Percentiles rank a stretch among this genome's conserved stretches.
phyloP scores from a whole-genome alignment of 1,139 yeast species.

The Protomyces arabidopsidicola region DNA sequence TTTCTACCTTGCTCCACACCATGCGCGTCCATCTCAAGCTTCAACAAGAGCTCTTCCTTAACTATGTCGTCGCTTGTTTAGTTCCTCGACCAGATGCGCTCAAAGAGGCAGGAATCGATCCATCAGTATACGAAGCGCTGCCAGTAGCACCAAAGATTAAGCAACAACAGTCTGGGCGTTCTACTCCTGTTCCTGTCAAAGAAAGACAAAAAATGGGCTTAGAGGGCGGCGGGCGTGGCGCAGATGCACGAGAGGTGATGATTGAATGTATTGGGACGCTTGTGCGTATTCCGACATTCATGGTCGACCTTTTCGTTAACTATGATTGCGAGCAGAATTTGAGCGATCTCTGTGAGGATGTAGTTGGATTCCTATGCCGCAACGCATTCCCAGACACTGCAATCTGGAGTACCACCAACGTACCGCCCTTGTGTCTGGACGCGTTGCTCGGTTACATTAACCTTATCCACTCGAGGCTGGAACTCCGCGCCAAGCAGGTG shows the following conservation, averaged over 20 bases:
- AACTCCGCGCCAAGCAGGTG: not conserved
- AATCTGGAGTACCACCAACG: conserved; percentile 66
- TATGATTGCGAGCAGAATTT: conserved; percentile 91
- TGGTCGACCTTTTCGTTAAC: conserved; percentile 69
- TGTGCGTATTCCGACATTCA: conserved; percentile 71
- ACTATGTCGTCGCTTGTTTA: conserved; percentile 43
- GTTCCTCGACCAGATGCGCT: conserved; percentile 38
- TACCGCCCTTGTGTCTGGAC: conserved; percentile 90
- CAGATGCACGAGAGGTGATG: conserved; percentile 67
- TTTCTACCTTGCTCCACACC: conserved; percentile 52
- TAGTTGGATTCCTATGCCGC: conserved; percentile 67
- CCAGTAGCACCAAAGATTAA: conserved; percentile 41
- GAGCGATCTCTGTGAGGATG: conserved; percentile 66
- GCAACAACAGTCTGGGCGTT: conserved; percentile 32
- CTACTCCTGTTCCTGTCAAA: conserved; percentile 35
- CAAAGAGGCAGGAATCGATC: conserved; percentile 42
- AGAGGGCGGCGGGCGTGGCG: conserved; percentile 37
- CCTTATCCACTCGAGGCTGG: conserved; percentile 57
- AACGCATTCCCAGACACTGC: conserved; percentile 37
- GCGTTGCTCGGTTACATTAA: conserved; percentile 70
- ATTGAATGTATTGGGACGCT: conserved; percentile 78
- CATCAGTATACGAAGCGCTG: conserved; percentile 44
- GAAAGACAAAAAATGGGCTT: conserved; percentile 33
- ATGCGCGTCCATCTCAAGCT: conserved; percentile 40
- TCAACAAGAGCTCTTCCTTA: conserved; percentile 44